Base-by-base conservation (phyloP, 2,329 filamentous ascomycete genomes). In the Gaeumannomyces sp. region DNA sequence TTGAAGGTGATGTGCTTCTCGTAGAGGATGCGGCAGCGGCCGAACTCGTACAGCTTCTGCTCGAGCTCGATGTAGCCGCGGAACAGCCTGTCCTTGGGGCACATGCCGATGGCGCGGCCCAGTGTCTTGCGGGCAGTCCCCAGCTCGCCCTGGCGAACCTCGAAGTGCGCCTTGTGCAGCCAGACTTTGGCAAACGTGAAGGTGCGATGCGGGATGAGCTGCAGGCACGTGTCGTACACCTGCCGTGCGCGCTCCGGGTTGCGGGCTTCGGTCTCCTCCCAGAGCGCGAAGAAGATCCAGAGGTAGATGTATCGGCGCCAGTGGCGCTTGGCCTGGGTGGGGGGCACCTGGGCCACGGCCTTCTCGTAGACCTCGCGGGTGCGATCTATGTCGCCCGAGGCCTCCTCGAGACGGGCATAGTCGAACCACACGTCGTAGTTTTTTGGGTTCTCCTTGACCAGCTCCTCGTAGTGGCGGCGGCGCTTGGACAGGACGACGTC, bases 381-480 rank as follows among this genome's bases (percentile, higher is more conserved):
- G 58, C 91, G 87, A 68, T 96, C 93, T 0, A 85, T 79, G 73
- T 97, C 91, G 11, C 91, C 91, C 1, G 91, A 89, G 0, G 87
- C 86, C 77, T 99, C 95, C 75, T 99, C 95, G 8, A 99, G 80
- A 10, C 91, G 85, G 31, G 93, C 93, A 75, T 94, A 97, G 76
- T 98, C 95, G 70, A 99, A 94, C 95, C 95, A 99, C 16, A 89
- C 85, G 73, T 99, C 95, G 80, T 99, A 99, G 76, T 97, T 97
- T 73, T 96, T 95, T 2, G 93, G 87, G 72, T 97, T 98, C 73
- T 96, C 91, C 72, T 93, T 94, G 69, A 98, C 86, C 73, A 95
- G 90, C 70, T 97, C 92, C 76, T 99, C 95, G 76, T 99, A 99
- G 68, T 95, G 88, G 25, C 96, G 90, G 71, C 95, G 84, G 70